These are phyloP conservation scores for Pseudogymnoascus sp. DNA, from an alignment of 2,329 filamentous ascomycete species.

Conservation along the genomic window DNA sequence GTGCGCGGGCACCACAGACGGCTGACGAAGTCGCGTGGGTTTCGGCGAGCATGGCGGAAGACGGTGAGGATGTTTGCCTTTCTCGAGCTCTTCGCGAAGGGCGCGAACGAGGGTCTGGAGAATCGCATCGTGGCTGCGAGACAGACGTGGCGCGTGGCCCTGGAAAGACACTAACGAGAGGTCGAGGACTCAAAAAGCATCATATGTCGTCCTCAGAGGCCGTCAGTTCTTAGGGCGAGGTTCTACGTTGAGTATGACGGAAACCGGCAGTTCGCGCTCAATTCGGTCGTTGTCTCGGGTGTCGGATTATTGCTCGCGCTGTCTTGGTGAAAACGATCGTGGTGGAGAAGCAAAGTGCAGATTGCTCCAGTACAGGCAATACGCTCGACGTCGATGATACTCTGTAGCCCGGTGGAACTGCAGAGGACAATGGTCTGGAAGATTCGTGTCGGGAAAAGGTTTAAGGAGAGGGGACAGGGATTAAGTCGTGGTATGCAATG, in stretches of 20 bases:
- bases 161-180: neutral
- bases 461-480: conserved; percentile 7
- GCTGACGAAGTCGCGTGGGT: conserved; percentile 1
- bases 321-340: conserved; percentile 7
- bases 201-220: conserved; percentile 2
- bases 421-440: neutral
- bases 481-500: neutral
- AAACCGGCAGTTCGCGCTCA: neutral
- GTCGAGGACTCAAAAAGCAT: conserved; percentile 2
- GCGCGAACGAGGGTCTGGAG: neutral
- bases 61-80: neutral
- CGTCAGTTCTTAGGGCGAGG: neutral
- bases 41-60: conserved; percentile 2
- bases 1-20: neutral
- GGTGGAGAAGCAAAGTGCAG: neutral
- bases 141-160: neutral
- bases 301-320: neutral
- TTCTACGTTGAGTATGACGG: conserved; percentile 1
- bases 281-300: conserved; percentile 1
- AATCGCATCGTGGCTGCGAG: conserved; percentile 1
- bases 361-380: neutral
- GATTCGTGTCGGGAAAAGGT: conserved; percentile 4
- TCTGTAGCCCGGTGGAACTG: neutral
- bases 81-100: conserved; percentile 1
- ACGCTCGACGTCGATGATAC: neutral